Base-by-base conservation (phyloP, 805 yeast species). In the Osmozyma mogii region DNA sequence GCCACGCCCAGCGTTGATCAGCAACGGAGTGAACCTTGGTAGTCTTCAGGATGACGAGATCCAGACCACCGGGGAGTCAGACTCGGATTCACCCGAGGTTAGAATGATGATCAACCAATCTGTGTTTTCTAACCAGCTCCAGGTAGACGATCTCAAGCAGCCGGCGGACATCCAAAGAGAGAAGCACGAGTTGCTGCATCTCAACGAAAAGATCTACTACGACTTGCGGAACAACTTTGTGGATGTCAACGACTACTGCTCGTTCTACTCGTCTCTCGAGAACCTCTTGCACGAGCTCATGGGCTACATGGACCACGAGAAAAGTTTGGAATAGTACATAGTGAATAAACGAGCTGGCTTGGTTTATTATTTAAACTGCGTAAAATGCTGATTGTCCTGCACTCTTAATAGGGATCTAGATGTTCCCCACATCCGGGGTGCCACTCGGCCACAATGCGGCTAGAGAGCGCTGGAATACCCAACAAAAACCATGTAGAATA, bases 181-280 rank as follows among this genome's bases (percentile, higher is more conserved):
- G n/a, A 34, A 34, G 25, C 32, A 44, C 3, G 68, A 63, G 28
- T 41, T 61, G 25, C 30, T 36, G 11, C 55, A 58, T 25, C 47
- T 61, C 40, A 56, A 49, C 28, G 59, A 57, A 21, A 61, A 61
- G 37, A 59, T 63, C 15, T 47, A 47, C 29, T 63, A 59, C 31
- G 68, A 61, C 30, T 56, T 62, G 33, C 45, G 59, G 17, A 60
- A 63, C 40, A 63, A 63, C 36, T 62, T 54, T 41, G 67, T 63
- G 14, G 66, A 62, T 41, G 52, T 61, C 24, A 61, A 61, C 36
- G 68, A 63, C 34, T 63, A 62, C 31, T 63, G 70, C 52, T 56
- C 65, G 4, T 61, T 63, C 36, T 63, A 60, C 36, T 43, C 58
- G 13, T 56, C 64, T 13, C 55, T 61, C 40, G 70, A 63, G 33